Evolutionary conservation across 805 yeast genomes (phyloP), one percentile per base, ranked within the genome.

Genomic region (Sporopachydermia lactativora): DNA sequence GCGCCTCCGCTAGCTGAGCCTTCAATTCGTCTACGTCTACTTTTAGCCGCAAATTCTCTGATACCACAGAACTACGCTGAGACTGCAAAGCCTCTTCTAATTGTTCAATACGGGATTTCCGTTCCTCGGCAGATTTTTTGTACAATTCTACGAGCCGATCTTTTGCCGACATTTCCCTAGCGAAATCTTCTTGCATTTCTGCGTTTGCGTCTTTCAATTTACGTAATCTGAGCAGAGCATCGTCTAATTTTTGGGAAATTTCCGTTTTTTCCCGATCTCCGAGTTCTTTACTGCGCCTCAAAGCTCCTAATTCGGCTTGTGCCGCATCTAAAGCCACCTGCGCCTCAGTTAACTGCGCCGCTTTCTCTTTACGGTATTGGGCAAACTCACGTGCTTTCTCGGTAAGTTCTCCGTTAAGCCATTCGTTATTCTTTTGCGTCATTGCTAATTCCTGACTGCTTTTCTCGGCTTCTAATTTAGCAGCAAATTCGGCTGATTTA

Each of bases 81-180:
- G 60, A 66, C 13, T 66, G 68, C 15, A 68, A 56, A 35, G 66
- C 61, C 1, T 48, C 46, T 45, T 80, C 84, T 16, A 81, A 58
- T 40, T 73, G 71, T 1, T 54, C 51, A 5, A 81, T 66, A 42
- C 88, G 64, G 2, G 57, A 56, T 37, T 64, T 60, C 15, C 75
- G 64, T 40, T 77, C 79, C 3, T 64, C 62, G 4, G 73, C 66
- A 0, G 75, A 58, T 39, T 65, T 69, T 39, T 77, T 75, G 41
- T 78, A 62, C 14, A 81, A 59, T 36, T 70, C 73, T 3, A 73
- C 61, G 34, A 77, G 57, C 39, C 81, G 73, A 39, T 77, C 77
- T 54, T 79, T 83, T 37, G 73, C 58, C 2, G 72, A 54, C 58
- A 77, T 68, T 51, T 79, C 86, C 19, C 68, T 67, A 15, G 68